Conservation (phyloP, 371 early-diverging fungal species). For the Mortierella sp. region DNA sequence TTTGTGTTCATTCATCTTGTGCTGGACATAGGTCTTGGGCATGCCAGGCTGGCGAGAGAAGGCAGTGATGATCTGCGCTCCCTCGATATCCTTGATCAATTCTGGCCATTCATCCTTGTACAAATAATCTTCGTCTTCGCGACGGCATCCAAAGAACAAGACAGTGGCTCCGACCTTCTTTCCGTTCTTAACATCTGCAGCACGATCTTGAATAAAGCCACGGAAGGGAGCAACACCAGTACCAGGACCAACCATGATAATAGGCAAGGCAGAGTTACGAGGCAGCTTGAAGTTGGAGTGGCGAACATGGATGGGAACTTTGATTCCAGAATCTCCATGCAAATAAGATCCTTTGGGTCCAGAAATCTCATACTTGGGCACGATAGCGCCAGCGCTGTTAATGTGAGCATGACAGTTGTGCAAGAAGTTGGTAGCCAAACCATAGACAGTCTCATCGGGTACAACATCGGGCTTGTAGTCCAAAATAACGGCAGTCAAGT, state of each 20-base stretch:
- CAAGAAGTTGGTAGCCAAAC: conserved; percentile 83
- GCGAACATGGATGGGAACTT: conserved; percentile 89
- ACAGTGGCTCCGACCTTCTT: conserved; percentile 83
- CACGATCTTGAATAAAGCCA: conserved; percentile 94
- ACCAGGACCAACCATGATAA: conserved; percentile 98
- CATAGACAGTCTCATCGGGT: conserved; percentile 71
- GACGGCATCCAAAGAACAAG: conserved; percentile 95
- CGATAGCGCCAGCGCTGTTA: conserved; percentile 48
- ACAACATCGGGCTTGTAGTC: conserved; percentile 73
- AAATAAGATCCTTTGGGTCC: conserved; percentile 63
- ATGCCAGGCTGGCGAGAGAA: conserved; percentile 77
- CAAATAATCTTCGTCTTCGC: conserved; percentile 84
- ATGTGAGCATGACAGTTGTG: conserved; percentile 62
- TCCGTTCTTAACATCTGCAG: conserved; percentile 66
- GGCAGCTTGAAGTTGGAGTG: conserved; percentile 92
- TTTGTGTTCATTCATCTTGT: conserved; percentile 75
- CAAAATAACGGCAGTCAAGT: conserved; percentile 91
- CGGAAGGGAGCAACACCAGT: conserved; percentile 99
- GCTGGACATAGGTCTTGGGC: conserved; percentile 93
- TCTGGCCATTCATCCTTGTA: conserved; percentile 90
- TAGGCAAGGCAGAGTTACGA: conserved; percentile 79
- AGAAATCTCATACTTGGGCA: conserved; percentile 61
- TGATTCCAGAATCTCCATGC: conserved; percentile 47
- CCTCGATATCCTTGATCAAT: conserved; percentile 69
- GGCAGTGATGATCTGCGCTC: conserved; percentile 79